Percentiles rank a stretch among this genome's conserved stretches.
These are phyloP conservation scores for Oryza australiensis DNA, from an alignment of 176 grass and related monocot species.

Conservation along the genomic window DNA sequence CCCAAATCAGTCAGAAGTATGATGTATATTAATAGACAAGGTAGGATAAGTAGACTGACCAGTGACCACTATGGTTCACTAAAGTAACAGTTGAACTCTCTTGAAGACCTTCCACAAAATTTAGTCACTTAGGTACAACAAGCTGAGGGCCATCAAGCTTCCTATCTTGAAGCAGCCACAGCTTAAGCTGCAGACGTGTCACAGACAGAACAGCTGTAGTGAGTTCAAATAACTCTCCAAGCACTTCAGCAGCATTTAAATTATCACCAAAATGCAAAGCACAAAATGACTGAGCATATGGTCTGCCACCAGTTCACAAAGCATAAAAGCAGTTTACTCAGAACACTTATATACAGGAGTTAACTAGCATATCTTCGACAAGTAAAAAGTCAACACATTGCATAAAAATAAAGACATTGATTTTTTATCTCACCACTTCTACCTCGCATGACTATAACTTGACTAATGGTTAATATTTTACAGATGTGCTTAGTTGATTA, in stretches of 20 bases:
- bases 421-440: background rate
- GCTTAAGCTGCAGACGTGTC: conserved; percentile 72
- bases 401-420: background rate
- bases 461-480: background rate
- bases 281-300: background rate
- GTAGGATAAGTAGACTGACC: conserved; percentile 64
- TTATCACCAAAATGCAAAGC: conserved; percentile 30
- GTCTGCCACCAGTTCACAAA: background rate
- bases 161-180: conserved; percentile 63
- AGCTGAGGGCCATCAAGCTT: conserved; percentile 58
- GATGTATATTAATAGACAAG: conserved; percentile 40
- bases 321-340: conserved; percentile 16
- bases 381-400: background rate
- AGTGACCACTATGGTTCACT: conserved; percentile 48
- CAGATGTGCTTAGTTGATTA: background rate
- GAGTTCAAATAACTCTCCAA: conserved; percentile 43
- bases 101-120: conserved; percentile 52
- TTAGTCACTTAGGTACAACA: conserved; percentile 59
- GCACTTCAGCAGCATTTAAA: conserved; percentile 26
- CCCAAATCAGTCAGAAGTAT: conserved; percentile 22
- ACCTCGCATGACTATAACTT: background rate
- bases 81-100: conserved; percentile 50
- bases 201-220: conserved; percentile 48
- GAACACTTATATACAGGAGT: background rate
- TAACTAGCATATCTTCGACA: background rate